Evolutionary conservation across 2,329 filamentous ascomycete species (phyloP).

Genomic region (Hypoxylon sp.): DNA sequence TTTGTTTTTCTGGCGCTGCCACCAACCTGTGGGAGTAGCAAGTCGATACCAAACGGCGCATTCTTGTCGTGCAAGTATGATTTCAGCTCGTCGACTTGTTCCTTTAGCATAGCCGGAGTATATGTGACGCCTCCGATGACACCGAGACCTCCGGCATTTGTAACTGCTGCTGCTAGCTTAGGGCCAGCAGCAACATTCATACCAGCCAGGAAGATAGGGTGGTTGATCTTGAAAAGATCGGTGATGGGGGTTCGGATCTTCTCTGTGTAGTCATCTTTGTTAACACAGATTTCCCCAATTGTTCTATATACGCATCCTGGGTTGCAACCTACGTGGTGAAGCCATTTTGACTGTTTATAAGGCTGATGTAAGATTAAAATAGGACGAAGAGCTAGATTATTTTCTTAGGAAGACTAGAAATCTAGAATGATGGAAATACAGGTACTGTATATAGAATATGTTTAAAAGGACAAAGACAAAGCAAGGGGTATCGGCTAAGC

Average conservation of each 20-base stretch:
- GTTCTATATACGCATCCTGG: too few species aligned
- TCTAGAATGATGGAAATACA: not conserved
- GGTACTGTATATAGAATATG: constrained; percentile 9
- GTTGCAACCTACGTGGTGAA: constrained; percentile 45
- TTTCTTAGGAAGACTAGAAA: not conserved
- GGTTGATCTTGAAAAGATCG: constrained; percentile 97
- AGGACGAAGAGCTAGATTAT: not conserved
- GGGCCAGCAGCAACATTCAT: constrained; percentile 99
- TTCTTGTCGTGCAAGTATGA: constrained; percentile 87
- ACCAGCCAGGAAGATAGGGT: constrained; percentile 92
- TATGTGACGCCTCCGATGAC: constrained; percentile 96
- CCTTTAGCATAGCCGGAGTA: constrained; percentile 94
- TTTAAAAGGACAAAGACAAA: not conserved
- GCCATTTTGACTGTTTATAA: constrained; percentile 43
- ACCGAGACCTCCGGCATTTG: constrained; percentile 94
- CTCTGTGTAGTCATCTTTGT: constrained; percentile 60
- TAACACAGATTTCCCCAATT: too few species aligned
- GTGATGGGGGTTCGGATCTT: constrained; percentile 91
- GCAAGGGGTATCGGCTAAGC: constrained; percentile 17
- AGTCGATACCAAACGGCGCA: constrained; percentile 92
- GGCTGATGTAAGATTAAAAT: constrained; percentile 1
- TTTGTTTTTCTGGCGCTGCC: constrained; percentile 96
- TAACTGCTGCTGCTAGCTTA: constrained; percentile 94
- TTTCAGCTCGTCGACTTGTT: constrained; percentile 96
- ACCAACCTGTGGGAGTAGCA: constrained; percentile 93